Evolutionary conservation across 495 filamentous ascomycete genomes (phyloP).

Genomic region (Saxispiralis lemnorum): DNA sequence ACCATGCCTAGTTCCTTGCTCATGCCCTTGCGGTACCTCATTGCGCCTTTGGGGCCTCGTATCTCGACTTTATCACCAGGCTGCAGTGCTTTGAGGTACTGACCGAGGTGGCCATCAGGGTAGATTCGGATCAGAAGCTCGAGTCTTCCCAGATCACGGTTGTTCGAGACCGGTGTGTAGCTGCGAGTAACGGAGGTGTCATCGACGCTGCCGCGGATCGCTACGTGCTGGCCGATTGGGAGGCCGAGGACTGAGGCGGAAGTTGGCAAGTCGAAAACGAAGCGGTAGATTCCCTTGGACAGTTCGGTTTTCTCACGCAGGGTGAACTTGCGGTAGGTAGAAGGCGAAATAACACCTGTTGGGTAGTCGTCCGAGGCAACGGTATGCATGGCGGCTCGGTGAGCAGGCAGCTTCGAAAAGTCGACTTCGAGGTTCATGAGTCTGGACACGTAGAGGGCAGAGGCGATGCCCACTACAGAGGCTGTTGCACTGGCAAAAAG

Average conservation of each 20-base stretch:
- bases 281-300: neutral
- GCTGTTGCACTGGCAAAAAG: constrained; percentile 19
- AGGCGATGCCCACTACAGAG: neutral
- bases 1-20: constrained; percentile 27
- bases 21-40: neutral
- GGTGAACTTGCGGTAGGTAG: constrained; percentile 18
- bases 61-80: neutral
- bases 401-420: neutral
- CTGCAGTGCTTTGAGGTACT: neutral
- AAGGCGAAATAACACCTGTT: neutral
- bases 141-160: neutral
- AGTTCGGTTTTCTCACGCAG: neutral
- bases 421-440: neutral
- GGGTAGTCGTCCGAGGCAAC: neutral
- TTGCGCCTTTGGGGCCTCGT: neutral
- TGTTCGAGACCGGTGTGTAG: neutral
- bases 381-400: too few relatives aligned
- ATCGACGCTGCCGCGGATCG: neutral
- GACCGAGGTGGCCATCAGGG: neutral
- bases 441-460: neutral
- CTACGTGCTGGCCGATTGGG: neutral
- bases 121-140: neutral
- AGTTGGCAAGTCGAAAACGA: neutral
- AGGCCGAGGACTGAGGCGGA: neutral
- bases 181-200: neutral